phyloP scores from a whole-genome alignment of 1,284 basidiomycete genomes.

The Pseudozyma sp. region DNA sequence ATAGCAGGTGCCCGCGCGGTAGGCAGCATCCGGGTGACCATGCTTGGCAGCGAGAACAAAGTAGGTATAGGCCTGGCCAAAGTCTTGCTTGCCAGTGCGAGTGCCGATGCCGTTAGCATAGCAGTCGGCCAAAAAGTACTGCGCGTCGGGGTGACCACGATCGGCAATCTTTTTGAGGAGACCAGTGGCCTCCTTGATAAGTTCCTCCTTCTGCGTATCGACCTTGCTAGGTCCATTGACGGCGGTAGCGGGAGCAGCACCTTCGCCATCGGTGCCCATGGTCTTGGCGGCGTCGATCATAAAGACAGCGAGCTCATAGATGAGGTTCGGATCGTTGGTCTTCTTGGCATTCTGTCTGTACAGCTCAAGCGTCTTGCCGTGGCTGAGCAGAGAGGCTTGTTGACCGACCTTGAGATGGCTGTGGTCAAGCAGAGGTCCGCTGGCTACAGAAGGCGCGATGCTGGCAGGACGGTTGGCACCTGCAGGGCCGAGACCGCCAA shows the following conservation, averaged over 20 bases:
- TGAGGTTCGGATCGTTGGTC: constrained; percentile 95
- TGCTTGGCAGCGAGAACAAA: constrained; percentile 97
- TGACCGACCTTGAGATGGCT: constrained; percentile 93
- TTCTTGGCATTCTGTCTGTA: constrained; percentile 98
- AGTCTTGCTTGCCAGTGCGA: constrained; percentile 84
- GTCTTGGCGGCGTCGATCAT: constrained; percentile 85
- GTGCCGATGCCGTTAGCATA: constrained; percentile 97
- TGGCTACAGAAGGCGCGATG: constrained; percentile 56
- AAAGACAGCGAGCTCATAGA: constrained; percentile 98
- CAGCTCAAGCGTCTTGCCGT: constrained; percentile 93
- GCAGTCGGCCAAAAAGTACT: constrained; percentile 97
- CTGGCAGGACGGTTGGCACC: constrained; percentile 56
- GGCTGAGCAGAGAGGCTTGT: constrained; percentile 88
- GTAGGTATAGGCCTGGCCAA: constrained; percentile 94
- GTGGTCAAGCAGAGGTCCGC: constrained; percentile 78
- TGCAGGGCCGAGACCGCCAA: constrained; percentile 45
- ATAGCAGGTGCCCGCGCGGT: constrained; percentile 95
- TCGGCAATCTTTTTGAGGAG: constrained; percentile 91
- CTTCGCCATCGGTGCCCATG: constrained; percentile 52
- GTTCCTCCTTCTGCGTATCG: constrained; percentile 71
- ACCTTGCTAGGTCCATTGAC: constrained; percentile 42
- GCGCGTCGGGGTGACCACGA: constrained; percentile 90
- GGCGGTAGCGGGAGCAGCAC: constrained; percentile 17
- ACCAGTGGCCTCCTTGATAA: constrained; percentile 87
- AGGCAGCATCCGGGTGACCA: constrained; percentile 95